Conservation (phyloP, 495 filamentous ascomycete species). For the Podospora pseudocomata region DNA sequence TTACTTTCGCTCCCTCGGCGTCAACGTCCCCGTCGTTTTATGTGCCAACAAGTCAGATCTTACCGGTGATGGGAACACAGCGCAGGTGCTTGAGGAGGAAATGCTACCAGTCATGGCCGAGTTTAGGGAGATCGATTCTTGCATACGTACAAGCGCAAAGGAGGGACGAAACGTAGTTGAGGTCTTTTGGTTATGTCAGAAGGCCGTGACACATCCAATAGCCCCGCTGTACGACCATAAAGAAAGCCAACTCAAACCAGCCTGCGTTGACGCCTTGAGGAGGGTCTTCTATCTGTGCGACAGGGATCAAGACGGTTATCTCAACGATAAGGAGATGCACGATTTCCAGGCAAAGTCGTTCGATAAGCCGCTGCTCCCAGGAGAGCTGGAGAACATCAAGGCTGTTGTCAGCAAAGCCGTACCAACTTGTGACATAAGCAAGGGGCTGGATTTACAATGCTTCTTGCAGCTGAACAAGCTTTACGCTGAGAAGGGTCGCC, state of each 20-base stretch:
- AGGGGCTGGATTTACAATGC: conserved; percentile 73
- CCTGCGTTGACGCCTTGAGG: conserved; percentile 77
- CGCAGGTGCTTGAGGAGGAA: conserved; percentile 87
- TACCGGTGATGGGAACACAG: conserved; percentile 55
- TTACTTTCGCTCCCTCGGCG: conserved; percentile 91
- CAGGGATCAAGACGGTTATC: conserved; percentile 90
- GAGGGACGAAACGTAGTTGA: conserved; percentile 96
- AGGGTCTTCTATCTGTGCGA: conserved; percentile 94
- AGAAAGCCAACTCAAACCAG: conserved; percentile 81
- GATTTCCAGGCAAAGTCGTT: conserved; percentile 91
- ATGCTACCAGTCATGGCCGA: conserved; percentile 98
- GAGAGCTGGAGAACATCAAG: conserved; percentile 87
- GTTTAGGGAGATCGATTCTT: conserved; percentile 98
- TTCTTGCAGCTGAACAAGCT: conserved; percentile 91
- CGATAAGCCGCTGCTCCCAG: conserved; percentile 70
- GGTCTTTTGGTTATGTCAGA: conserved; percentile 95
- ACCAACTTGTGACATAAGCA: conserved; percentile 59
- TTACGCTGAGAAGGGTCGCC: conserved; percentile 95
- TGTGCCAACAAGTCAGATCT: conserved; percentile 97
- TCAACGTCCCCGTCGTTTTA: conserved; percentile 96
- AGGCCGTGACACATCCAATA: conserved; percentile 97
- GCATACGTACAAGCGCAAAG: conserved; percentile 89
- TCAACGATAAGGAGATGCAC: conserved; percentile 85
- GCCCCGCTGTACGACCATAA: conserved; percentile 96
- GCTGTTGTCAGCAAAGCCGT: conserved; percentile 66